Base-by-base conservation (phyloP, 1,139 yeast species). In the Debaryomyces nepalensis region DNA sequence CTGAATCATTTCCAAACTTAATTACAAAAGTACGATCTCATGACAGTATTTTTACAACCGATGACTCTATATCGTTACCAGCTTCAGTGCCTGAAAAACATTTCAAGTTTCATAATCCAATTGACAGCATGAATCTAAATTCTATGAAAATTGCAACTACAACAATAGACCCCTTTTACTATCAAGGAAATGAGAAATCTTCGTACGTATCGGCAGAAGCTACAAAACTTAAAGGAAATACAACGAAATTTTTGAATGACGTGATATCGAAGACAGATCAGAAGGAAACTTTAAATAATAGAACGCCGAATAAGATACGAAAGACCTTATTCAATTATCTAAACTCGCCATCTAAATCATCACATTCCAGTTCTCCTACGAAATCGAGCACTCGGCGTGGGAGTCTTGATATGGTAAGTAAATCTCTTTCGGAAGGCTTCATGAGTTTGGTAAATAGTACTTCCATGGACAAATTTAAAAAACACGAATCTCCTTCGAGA, bases 91-190 rank as follows among this genome's bases (percentile, higher is more conserved):
- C 26, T 12, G 15, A 19, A 5, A 22, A 11, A 4, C 32, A 9
- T 11, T 41, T 41, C 46, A 53, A 63, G 40, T 72, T 70, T 49
- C 76, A 72, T 46, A 73, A 73, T 48, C 78, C 78, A 0, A 64
- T 65, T 8, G 64, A 61, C 16, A 63, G 55, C 30, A 55, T 69
- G 26, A 59, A 58, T 22, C 40, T 55, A 14, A 47, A 52, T 9
- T 43, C 63, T 2, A 53, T 55, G n/a, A 51, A 53, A 32, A 42
- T 50, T 16, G 51, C 57, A 1, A 45, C 59, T 4, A 68, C 73
- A 11, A 66, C 71, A 1, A 50, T 66, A 7, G 69, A 68, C 41
- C 54, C 66, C 3, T 57, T 60, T 8, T 58, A 58, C 33, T 63
- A 23, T 26, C 37, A 34, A 5, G 26, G 26, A 22, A 9, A 10